Evolutionary conservation across 768 basidiomycete species (phyloP).

Genomic region (Boletus rubroflammeus): DNA sequence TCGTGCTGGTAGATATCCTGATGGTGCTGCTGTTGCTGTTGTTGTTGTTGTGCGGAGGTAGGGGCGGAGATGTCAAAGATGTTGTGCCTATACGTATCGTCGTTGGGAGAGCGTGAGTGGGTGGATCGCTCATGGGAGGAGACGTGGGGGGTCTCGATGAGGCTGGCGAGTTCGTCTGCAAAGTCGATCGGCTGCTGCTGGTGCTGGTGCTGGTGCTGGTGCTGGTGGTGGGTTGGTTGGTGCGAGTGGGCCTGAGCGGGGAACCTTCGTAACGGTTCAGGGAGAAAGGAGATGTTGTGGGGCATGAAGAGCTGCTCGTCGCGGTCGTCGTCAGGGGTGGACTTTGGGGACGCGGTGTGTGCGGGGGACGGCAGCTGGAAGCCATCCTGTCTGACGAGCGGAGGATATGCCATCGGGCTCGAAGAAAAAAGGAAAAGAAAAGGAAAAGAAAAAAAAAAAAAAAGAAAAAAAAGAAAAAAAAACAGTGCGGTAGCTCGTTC

Average conservation of each 20-base stretch:
- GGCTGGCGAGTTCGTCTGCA: constrained; percentile 61
- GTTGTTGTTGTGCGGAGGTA: constrained; percentile 32
- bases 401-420: constrained; percentile 26
- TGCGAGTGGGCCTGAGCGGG: constrained; percentile 23
- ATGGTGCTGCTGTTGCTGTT: no score
- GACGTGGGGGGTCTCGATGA: constrained; percentile 42
- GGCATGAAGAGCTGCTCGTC: constrained; percentile 42
- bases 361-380: constrained; percentile 59
- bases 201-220: no score
- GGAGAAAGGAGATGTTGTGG: constrained; percentile 44
- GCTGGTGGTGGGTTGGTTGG: constrained; percentile 10
- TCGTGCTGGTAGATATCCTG: constrained; percentile 31
- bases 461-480: background rate
- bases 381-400: constrained; percentile 61
- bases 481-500: background rate
- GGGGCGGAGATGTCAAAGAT: constrained; percentile 63
- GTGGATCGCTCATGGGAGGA: constrained; percentile 42
- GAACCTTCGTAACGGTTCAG: constrained; percentile 56
- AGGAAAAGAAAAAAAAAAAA: background rate
- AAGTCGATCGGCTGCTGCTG: constrained; percentile 50
- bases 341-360: constrained; percentile 27
- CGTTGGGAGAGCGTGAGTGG: constrained; percentile 38
- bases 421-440: background rate
- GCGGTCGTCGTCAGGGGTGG: constrained; percentile 29
- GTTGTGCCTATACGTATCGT: constrained; percentile 48